Percentiles rank a stretch among this genome's conserved stretches.
phyloP scores from a whole-genome alignment of 1,139 yeast species.

The Kluyveromyces sp. region DNA sequence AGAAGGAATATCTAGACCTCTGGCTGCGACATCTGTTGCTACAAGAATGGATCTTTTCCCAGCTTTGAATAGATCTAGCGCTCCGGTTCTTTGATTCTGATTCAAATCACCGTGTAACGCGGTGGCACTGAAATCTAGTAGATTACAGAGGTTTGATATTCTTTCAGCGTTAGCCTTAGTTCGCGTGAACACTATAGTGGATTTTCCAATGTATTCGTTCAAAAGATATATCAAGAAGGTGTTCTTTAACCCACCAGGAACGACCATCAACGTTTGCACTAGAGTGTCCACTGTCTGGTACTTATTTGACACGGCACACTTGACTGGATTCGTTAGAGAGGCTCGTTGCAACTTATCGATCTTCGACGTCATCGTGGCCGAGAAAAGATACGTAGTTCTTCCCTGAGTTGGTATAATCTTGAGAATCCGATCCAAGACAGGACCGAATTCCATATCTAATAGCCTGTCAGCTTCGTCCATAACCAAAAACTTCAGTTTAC shows the following conservation, averaged over 20 bases:
- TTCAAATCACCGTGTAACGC: constrained; percentile 93
- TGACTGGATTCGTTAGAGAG: constrained; percentile 79
- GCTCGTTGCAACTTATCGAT: constrained; percentile 94
- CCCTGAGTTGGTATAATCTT: constrained; percentile 64
- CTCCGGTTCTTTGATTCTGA: constrained; percentile 88
- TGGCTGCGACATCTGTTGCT: constrained; percentile 97
- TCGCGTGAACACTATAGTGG: constrained; percentile 83
- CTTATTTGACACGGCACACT: constrained; percentile 82
- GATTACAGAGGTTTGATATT: constrained; percentile 71
- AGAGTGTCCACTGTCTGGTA: constrained; percentile 91
- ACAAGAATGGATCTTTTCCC: constrained; percentile 77
- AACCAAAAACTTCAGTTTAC: constrained; percentile 73
- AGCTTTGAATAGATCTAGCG: constrained; percentile 84
- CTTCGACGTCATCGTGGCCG: constrained; percentile 95
- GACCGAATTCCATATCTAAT: constrained; percentile 94
- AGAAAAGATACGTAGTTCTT: constrained; percentile 83
- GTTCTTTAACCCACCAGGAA: constrained; percentile 88
- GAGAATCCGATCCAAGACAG: constrained; percentile 80
- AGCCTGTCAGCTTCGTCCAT: constrained; percentile 98
- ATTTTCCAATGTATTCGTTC: constrained; percentile 80
- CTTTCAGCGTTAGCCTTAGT: constrained; percentile 95
- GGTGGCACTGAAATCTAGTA: constrained; percentile 80
- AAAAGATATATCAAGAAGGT: constrained; percentile 76
- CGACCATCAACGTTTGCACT: constrained; percentile 82
- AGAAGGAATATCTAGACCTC: constrained; percentile 93